phyloP scores from a whole-genome alignment of 2,329 filamentous ascomycete species.

The Exophiala xenobiotica region DNA sequence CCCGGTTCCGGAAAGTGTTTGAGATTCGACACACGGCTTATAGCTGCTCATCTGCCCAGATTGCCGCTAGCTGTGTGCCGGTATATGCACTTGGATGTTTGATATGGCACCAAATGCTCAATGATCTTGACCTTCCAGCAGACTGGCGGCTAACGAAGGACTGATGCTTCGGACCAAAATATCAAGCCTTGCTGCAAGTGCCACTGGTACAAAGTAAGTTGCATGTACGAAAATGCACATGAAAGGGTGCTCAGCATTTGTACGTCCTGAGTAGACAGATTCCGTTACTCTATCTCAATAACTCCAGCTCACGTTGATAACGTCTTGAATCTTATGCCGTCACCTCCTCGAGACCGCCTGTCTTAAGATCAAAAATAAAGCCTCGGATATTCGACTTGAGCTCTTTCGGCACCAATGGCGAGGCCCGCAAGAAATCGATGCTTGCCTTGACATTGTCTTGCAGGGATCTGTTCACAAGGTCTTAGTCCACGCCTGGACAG shows the following conservation, averaged over 20 bases:
- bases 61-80: neutral
- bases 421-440: conserved; percentile 12
- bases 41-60: neutral
- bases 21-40: neutral
- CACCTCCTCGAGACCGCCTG: conserved; percentile 12
- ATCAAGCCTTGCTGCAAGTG: neutral
- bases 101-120: neutral
- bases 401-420: conserved; percentile 5
- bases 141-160: neutral
- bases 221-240: neutral
- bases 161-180: neutral
- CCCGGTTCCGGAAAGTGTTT: neutral
- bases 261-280: too few species aligned
- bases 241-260: neutral
- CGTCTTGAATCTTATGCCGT: neutral
- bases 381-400: conserved; percentile 10
- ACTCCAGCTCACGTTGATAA: too few species aligned
- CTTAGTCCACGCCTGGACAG: neutral
- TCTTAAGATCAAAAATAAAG: conserved; percentile 18
- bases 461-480: conserved; percentile 1
- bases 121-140: neutral
- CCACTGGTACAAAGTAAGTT: neutral
- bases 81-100: neutral
- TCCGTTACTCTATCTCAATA: too few species aligned
- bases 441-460: conserved; percentile 17